Conservation (phyloP, 2,329 filamentous ascomycete species). For the Periconia sp. region DNA sequence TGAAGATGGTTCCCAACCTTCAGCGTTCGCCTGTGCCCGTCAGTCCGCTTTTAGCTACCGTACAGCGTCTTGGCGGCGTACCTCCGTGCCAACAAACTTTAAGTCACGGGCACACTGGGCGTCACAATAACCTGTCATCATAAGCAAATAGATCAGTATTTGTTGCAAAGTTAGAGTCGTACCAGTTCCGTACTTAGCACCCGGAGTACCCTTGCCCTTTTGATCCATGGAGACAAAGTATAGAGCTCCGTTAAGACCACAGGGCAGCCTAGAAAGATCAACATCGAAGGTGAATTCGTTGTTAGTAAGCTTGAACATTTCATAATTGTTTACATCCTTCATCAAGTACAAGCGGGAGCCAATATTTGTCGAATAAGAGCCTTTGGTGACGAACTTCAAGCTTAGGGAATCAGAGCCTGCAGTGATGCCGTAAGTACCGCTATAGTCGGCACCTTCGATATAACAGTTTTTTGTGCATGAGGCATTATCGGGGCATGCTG, state of each 20-base stretch:
- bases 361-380: conserved; percentile 48
- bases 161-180: conserved; percentile 38
- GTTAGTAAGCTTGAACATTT: conserved; percentile 45
- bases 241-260: conserved; percentile 68
- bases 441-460: conserved; percentile 48
- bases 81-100: conserved; percentile 59
- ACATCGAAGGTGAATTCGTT: conserved; percentile 49
- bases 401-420: conserved; percentile 58
- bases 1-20: conserved; percentile 57
- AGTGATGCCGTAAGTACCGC: conserved; percentile 53
- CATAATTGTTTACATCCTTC: conserved; percentile 36
- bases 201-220: conserved; percentile 51
- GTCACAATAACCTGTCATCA: conserved; percentile 47
- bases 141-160: neutral
- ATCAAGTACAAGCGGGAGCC: conserved; percentile 46
- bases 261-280: conserved; percentile 65
- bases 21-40: conserved; percentile 64
- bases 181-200: conserved; percentile 44
- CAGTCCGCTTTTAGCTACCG: neutral
- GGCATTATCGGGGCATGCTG: conserved; percentile 42
- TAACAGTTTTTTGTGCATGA: conserved; percentile 43
- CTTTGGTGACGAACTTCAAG: conserved; percentile 61
- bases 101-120: conserved; percentile 49
- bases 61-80: conserved; percentile 18
- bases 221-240: conserved; percentile 62